Base-by-base conservation (phyloP, 2,329 filamentous ascomycete genomes). In the Microdochium bolleyi region DNA sequence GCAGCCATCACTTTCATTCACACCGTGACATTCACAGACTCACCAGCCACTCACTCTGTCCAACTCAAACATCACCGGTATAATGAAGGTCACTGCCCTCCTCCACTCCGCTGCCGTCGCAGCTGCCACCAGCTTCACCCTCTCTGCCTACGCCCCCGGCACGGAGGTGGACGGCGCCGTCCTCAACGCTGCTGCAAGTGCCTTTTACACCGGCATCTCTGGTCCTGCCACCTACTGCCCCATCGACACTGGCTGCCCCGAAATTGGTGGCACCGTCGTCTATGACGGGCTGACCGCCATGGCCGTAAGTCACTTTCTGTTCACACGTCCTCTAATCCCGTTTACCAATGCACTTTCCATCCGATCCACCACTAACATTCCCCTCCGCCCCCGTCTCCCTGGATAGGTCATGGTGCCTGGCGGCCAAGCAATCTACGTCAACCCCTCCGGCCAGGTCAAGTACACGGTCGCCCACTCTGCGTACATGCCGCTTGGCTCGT, bases 391-490 rank as follows among this genome's bases (percentile, higher is more conserved):
- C 25, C 3, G 5, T 3, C 34, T n/a, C 9, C 5, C 50, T 51
- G 16, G 32, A 53, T 10, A 72, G 68, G 75, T 80, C 30, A 62
- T 73, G 27, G 83, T 85, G 3, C 82, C 83, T 4, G 83, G 83
- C 25, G 84, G 84, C 24, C 83, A 88, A 60, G 67, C 73, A 53
- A 73, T 85, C 59, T 87, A 81, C 64, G 72, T 87, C 53, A 70
- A 67, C 2, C 70, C 75, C 3, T 65, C 72, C 24, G 84, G 83
- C 5, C 69, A 73, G 10, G 64, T 87, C 53, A 70, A 72, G 52
- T 87, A 79, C 68, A 80, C 81, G 0, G 56, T 61, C 21, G 73
- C 82, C 0, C 81, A 85, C 67, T 83, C 79, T 0, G 67, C 65
- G 2, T 67, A 61, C 53, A 75, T 77, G 4, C 81, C 82, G 0